These are phyloP conservation scores for Daedaleopsis nitida DNA, from an alignment of 768 basidiomycete genomes.

Conservation along the genomic window DNA sequence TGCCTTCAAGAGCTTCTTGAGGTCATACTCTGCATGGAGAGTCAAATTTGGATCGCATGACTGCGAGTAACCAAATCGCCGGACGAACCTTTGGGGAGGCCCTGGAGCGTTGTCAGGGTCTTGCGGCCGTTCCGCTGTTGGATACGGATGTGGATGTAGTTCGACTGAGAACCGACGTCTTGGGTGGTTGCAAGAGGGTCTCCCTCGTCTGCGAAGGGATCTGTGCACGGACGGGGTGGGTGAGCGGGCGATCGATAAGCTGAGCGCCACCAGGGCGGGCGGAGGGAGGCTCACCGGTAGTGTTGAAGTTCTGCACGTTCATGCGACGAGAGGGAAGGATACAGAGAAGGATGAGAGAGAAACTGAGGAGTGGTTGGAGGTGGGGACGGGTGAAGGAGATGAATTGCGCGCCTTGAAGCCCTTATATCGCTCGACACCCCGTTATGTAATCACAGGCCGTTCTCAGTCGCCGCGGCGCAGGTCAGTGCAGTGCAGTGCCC, in stretches of 20 bases:
- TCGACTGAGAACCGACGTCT: conserved; percentile 79
- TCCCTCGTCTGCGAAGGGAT: conserved; percentile 96
- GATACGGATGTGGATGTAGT: conserved; percentile 95
- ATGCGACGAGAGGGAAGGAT: conserved; percentile 62
- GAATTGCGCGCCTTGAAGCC: conserved; percentile 18
- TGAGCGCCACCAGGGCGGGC: background rate
- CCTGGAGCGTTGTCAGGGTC: conserved; percentile 96
- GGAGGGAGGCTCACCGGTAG: conserved; percentile 59
- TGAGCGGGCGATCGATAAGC: conserved; percentile 24
- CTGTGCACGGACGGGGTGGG: conserved; percentile 39
- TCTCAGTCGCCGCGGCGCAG: conserved; percentile 7
- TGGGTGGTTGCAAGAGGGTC: conserved; percentile 73
- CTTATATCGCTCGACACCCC: conserved; percentile 12
- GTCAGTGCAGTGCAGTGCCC: conserved; percentile 2
- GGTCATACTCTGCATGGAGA: conserved; percentile 78
- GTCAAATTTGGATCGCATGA: background rate
- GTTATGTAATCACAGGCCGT: conserved; percentile 26
- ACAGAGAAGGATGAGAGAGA: conserved; percentile 32
- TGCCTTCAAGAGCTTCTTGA: conserved; percentile 97
- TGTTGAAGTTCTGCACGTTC: conserved; percentile 91
- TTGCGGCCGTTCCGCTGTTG: conserved; percentile 99
- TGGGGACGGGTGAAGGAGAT: conserved; percentile 16
- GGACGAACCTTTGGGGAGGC: conserved; percentile 80
- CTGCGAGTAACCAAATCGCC: conserved; percentile 3
- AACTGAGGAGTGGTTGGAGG: conserved; percentile 48